Conservation (phyloP, 1,284 basidiomycete species). For the Hemileccinum hortonii region DNA sequence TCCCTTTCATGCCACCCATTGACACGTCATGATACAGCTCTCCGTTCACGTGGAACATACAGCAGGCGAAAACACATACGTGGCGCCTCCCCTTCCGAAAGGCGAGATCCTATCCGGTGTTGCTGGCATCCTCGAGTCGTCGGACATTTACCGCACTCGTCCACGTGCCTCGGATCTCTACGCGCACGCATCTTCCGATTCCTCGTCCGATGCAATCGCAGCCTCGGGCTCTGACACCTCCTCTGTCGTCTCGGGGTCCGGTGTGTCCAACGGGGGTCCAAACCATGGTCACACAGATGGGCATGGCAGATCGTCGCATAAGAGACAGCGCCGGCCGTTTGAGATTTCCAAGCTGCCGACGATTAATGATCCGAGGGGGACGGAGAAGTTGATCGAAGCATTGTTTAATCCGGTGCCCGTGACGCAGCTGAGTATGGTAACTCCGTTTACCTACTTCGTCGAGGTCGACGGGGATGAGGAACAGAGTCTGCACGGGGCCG, state of each 20-base stretch:
- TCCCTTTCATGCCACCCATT: not conserved
- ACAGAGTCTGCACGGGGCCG: not conserved
- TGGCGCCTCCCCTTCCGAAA: slow-evolving; percentile 64
- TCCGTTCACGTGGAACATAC: slow-evolving; percentile 60
- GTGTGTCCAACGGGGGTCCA: slow-evolving; percentile 3
- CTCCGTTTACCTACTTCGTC: slow-evolving; percentile 61
- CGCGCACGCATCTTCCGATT: slow-evolving; percentile 31
- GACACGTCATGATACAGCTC: slow-evolving; percentile 42
- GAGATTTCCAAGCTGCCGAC: slow-evolving; percentile 49
- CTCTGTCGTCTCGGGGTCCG: slow-evolving; percentile 20
- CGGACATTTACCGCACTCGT: slow-evolving; percentile 51
- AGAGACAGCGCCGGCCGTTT: slow-evolving; percentile 35
- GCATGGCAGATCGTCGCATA: not conserved
- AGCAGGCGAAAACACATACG: slow-evolving; percentile 58
- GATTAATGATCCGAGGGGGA: slow-evolving; percentile 57
- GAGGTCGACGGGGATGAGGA: slow-evolving; percentile 23
- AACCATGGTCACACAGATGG: not conserved
- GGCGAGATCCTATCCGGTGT: slow-evolving; percentile 71
- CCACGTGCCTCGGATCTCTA: slow-evolving; percentile 53
- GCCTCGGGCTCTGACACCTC: slow-evolving; percentile 23
- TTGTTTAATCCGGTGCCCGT: slow-evolving; percentile 68
- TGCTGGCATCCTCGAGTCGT: slow-evolving; percentile 55
- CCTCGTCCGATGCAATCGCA: slow-evolving; percentile 34
- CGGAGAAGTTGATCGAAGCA: slow-evolving; percentile 71
- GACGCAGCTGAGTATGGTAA: slow-evolving; percentile 43